Base-by-base conservation (phyloP, 2,329 filamentous ascomycete genomes). In the Esteya vermicola region DNA sequence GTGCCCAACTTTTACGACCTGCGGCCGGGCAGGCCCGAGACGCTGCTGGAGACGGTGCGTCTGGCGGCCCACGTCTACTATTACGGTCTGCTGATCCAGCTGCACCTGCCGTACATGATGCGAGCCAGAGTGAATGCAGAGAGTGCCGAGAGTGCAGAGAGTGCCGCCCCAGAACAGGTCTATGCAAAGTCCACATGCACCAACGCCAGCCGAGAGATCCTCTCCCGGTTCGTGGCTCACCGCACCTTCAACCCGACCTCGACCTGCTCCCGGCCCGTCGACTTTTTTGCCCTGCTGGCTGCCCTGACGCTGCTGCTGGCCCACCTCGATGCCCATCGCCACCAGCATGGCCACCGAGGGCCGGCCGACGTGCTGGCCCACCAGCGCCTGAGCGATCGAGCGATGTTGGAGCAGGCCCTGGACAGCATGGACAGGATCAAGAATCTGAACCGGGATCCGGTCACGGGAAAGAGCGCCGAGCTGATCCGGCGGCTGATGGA, bases 71-170 rank as follows among this genome's bases (percentile, higher is more conserved):
- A 67, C 16, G 54, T 67, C 30, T 48, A 52, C 4, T 57, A 67
- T 37, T 58, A 61, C 37, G 57, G 64, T 36, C 48, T 66, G 6
- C 46, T 68, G 7, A 50, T 55, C 5, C 61, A 60, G 36, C 53
- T 65, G 3, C 64, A 69, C 46, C 47, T 68, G 3, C 65, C 65
- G 1, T 62, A 62, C 42, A 53, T 68, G 43, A 50, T 66, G 6
- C 20, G 12, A 2, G 13, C 10, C 10, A 21, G 6, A 9, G n/a
- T 12, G 4, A 9, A 14, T 9, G 16, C 36, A 21, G 9, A 6
- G 19, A 12, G 14, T 6, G 31, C 19, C 31, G 31, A 4, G 50
- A 51, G 3, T 6, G 21, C 26, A 51, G 54, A 14, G 33, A 33
- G 3, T n/a, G 50, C n/a, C n/a, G n/a, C n/a, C n/a, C n/a, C n/a